Evolutionary conservation across 495 filamentous ascomycete genomes (phyloP).

Genomic region (Talaromyces trachyspermus): DNA sequence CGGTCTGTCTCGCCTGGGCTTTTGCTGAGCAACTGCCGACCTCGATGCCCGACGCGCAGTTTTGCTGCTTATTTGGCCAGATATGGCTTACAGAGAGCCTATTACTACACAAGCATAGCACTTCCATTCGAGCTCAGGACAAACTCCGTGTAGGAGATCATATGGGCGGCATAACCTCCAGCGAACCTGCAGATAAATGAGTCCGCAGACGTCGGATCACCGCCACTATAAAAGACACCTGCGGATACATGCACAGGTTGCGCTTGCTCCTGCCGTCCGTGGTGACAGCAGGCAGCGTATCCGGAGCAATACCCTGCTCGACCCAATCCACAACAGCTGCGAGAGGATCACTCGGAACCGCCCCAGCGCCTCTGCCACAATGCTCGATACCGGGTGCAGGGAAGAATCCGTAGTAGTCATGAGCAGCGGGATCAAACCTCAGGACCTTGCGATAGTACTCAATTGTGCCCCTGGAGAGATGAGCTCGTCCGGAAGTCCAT

Average conservation of each 20-base stretch:
- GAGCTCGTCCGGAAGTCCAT: slow-evolving; percentile 21
- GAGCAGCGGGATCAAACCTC: slow-evolving; percentile 8
- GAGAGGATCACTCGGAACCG: slow-evolving; percentile 14
- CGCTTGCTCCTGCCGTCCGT: slow-evolving; percentile 3
- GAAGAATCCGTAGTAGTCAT: slow-evolving; percentile 21
- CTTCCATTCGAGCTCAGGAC: background rate
- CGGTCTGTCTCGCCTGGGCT: too few relatives aligned
- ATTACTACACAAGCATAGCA: background rate
- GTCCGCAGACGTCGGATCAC: slow-evolving; percentile 5
- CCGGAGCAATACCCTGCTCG: slow-evolving; percentile 28
- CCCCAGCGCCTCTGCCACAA: slow-evolving; percentile 17
- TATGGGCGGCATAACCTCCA: background rate
- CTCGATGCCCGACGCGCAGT: too few relatives aligned
- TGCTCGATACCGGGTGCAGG: slow-evolving; percentile 19
- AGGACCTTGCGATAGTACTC: slow-evolving; percentile 14
- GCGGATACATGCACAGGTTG: slow-evolving; percentile 10
- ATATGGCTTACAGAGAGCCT: too few relatives aligned
- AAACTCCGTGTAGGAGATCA: background rate
- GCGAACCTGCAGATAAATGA: slow-evolving; percentile 5
- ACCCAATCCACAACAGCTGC: slow-evolving; percentile 34
- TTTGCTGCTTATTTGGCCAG: too few relatives aligned
- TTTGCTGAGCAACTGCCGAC: too few relatives aligned
- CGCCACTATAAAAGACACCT: slow-evolving; percentile 11
- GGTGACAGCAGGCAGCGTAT: slow-evolving; percentile 15
- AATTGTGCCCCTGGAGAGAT: slow-evolving; percentile 14